Evolutionary conservation across 495 filamentous ascomycete genomes (phyloP), one percentile per base, ranked within the genome.

Genomic region (Penicillium turbatum): DNA sequence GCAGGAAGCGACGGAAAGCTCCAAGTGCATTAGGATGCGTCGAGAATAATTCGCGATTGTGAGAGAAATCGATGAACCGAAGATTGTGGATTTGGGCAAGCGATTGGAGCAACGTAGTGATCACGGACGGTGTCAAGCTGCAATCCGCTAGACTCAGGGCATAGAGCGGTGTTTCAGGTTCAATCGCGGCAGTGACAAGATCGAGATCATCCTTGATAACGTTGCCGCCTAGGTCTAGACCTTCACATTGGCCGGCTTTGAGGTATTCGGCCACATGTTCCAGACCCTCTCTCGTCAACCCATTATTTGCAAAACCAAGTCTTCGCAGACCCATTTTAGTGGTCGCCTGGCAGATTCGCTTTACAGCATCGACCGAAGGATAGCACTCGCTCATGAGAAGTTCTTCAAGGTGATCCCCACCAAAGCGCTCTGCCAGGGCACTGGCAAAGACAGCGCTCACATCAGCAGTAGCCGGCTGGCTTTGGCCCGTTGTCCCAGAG

Each of bases 161-260:
- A 73, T 85, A 91, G 3, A 96, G 75, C 0, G 85, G 81, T 32
- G 80, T 77, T 5, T 84, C 76, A 11, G 70, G 68, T n/a, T 81
- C 75, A 34, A 95, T 68, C 15, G 80, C 79, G 15, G 79, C 77
- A 1, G 84, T 81, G 32, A 98, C 68, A 29, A 84, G 71, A 39
- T 79, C 77, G n/a, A 96, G 72, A 54, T 85, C 78, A 29, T 90
- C 82, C 54, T 83, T 72, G 35, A 89, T 71, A 56, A 91, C 82
- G 61, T 96, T 97, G n/a, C 90, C 90, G 32, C 92, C 92, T n/a
- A 98, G 70, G 67, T 97, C 93, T 6, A 98, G 73, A 1, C 90
- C 93, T 65, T 95, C 88, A 56, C 92, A 98, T 37, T 83, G 76
- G 0, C 86, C 86, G 37, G 78, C 79, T 43, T 80, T 77, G 34